Percentiles rank a stretch among this genome's conserved stretches.
phyloP scores from a whole-genome alignment of 768 basidiomycete genomes.

The Phaeotremella fagi region DNA sequence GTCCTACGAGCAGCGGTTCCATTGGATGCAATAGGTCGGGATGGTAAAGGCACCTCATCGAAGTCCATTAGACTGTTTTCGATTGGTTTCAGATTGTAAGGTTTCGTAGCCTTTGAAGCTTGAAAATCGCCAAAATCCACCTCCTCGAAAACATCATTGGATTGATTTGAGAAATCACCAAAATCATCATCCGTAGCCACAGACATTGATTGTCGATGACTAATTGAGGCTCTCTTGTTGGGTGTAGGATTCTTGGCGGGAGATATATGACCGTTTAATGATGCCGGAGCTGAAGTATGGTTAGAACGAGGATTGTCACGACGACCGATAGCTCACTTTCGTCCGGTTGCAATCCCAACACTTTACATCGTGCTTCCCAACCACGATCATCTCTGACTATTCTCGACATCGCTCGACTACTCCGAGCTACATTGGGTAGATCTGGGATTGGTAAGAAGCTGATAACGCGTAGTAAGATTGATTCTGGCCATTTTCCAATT shows the following conservation, averaged over 20 bases:
- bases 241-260: constrained; percentile 51
- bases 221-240: constrained; percentile 59
- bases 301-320: no score
- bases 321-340: constrained; percentile 1
- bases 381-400: constrained; percentile 66
- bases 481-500: constrained; percentile 74
- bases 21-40: constrained; percentile 20
- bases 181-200: constrained; percentile 67
- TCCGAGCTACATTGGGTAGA: constrained; percentile 67
- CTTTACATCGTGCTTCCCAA: constrained; percentile 71
- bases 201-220: constrained; percentile 50
- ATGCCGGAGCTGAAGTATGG: background rate
- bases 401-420: constrained; percentile 60
- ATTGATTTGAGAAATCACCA: constrained; percentile 69
- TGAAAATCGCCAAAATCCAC: constrained; percentile 50
- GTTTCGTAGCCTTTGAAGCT: constrained; percentile 24
- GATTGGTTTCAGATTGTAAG: constrained; percentile 7
- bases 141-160: constrained; percentile 32
- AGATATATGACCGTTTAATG: constrained; percentile 3
- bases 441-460: constrained; percentile 72
- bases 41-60: constrained; percentile 47
- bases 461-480: constrained; percentile 70
- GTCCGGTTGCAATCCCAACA: constrained; percentile 51
- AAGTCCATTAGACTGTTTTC: constrained; percentile 46
- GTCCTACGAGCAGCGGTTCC: constrained; percentile 17